These are phyloP conservation scores for Otatea glauca DNA, from an alignment of 176 grass and related monocot genomes.

Conservation along the genomic window DNA sequence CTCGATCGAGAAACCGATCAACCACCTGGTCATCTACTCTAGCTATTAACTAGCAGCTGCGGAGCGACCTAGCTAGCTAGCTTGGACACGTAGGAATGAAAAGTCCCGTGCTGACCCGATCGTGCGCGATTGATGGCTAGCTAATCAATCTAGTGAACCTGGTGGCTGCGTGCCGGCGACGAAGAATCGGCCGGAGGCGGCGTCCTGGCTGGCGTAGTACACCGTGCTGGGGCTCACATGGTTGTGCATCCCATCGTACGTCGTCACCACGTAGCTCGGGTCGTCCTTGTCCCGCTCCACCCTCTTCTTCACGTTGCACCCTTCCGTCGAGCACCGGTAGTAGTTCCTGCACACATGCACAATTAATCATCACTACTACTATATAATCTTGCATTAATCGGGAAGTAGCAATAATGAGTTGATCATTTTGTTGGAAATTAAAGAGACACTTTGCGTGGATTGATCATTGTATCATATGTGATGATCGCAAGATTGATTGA, in stretches of 20 bases:
- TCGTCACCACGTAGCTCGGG: slow-evolving; percentile 87
- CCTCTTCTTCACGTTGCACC: slow-evolving; percentile 92
- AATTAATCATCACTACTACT: no score
- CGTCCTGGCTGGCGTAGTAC: slow-evolving; percentile 92
- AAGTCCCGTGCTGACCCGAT: not conserved
- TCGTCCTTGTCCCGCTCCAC: slow-evolving; percentile 93
- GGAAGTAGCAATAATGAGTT: not conserved
- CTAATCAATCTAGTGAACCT: slow-evolving; percentile 34
- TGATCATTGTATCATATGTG: not conserved
- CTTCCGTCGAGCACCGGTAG: slow-evolving; percentile 93
- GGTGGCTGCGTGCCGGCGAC: slow-evolving; percentile 76
- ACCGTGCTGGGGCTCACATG: slow-evolving; percentile 83
- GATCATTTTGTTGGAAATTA: not conserved
- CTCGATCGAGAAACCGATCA: slow-evolving; percentile 27
- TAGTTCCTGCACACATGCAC: slow-evolving; percentile 68
- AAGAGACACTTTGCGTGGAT: not conserved
- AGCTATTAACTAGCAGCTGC: not conserved
- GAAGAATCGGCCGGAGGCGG: slow-evolving; percentile 78
- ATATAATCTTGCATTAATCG: not conserved
- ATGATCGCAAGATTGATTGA: not conserved
- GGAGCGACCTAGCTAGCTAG: not conserved
- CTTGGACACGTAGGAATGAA: not conserved
- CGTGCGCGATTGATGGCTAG: not conserved
- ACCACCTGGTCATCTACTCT: slow-evolving; percentile 38
- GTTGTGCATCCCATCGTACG: slow-evolving; percentile 89